These are phyloP conservation scores for Verticillium dahliae DNA, from an alignment of 2,329 filamentous ascomycete species.

Conservation along the genomic window DNA sequence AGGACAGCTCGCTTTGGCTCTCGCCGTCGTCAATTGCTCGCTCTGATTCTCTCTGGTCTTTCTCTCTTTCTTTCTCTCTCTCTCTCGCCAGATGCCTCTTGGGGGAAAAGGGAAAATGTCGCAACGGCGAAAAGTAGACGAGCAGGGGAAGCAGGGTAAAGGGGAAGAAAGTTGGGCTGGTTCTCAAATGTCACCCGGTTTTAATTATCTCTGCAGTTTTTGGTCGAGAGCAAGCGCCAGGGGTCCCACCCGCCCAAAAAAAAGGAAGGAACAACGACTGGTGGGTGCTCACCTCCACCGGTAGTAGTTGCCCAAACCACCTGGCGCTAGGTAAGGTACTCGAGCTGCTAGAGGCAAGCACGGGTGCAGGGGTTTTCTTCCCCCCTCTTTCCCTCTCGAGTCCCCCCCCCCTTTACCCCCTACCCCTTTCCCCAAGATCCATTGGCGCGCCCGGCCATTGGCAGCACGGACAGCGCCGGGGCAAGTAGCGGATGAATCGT, in stretches of 20 bases:
- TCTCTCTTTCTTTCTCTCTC: conserved; percentile 7
- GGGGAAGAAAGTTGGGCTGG: conserved; percentile 5
- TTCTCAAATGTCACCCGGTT: conserved; percentile 11
- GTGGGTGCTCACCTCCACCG: neutral
- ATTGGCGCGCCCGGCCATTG: conserved; percentile 6
- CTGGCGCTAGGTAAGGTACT: neutral
- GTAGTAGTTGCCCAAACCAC: neutral
- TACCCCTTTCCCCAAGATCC: conserved; percentile 10
- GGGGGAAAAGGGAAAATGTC: neutral
- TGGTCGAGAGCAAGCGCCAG: conserved; percentile 11
- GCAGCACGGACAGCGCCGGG: conserved; percentile 12
- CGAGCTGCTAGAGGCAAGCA: neutral
- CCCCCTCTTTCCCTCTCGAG: conserved; percentile 1
- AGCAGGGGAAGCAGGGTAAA: conserved; percentile 2
- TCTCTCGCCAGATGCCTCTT: conserved; percentile 2
- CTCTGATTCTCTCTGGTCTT: conserved; percentile 5
- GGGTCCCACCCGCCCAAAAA: conserved; percentile 10
- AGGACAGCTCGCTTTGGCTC: neutral
- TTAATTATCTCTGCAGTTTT: conserved; percentile 12
- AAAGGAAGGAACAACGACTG: conserved; percentile 7
- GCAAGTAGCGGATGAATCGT: conserved; percentile 3
- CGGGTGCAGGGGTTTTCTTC: neutral
- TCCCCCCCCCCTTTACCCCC: neutral
- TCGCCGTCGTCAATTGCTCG: neutral
- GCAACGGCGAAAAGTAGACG: neutral